Conservation (phyloP, 1,284 basidiomycete genomes). For the Pterulicium gracile region DNA sequence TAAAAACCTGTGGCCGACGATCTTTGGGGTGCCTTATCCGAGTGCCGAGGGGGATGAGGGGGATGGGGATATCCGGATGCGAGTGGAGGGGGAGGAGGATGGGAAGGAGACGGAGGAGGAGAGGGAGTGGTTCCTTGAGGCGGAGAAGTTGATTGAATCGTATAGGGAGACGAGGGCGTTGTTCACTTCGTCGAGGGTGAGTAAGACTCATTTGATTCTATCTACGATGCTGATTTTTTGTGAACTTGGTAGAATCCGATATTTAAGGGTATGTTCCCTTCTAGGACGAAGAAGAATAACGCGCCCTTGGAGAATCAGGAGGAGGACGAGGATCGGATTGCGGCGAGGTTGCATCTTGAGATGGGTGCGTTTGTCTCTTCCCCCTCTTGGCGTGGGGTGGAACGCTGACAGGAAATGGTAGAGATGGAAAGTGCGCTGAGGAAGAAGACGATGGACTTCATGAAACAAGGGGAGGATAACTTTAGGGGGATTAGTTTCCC, state of each 20-base stretch:
- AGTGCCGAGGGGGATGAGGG: constrained; percentile 6
- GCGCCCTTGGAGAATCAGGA: constrained; percentile 45
- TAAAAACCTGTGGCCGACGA: constrained; percentile 33
- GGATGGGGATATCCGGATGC: constrained; percentile 17
- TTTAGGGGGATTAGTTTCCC: constrained; percentile 83
- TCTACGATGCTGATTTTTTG: constrained; percentile 4
- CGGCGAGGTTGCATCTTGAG: constrained; percentile 63
- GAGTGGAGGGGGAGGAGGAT: constrained; percentile 19
- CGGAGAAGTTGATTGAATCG: constrained; percentile 78
- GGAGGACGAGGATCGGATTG: constrained; percentile 62
- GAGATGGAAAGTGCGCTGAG: constrained; percentile 35
- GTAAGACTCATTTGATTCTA: constrained; percentile 14
- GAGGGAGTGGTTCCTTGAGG: constrained; percentile 72
- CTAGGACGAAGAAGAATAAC: constrained; percentile 26
- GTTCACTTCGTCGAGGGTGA: constrained; percentile 68
- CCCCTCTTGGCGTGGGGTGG: no score
- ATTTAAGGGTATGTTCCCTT: constrained; percentile 60
- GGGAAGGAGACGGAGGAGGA: constrained; percentile 22
- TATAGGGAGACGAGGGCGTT: constrained; percentile 80
- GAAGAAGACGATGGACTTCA: constrained; percentile 24
- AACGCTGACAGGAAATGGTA: no score
- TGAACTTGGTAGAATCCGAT: constrained; percentile 26
- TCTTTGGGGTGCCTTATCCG: constrained; percentile 15
- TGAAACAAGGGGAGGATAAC: constrained; percentile 33
- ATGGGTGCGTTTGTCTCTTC: constrained; percentile 48